Base-by-base conservation (phyloP, 2,329 filamentous ascomycete genomes). In the Curvularia sp. region DNA sequence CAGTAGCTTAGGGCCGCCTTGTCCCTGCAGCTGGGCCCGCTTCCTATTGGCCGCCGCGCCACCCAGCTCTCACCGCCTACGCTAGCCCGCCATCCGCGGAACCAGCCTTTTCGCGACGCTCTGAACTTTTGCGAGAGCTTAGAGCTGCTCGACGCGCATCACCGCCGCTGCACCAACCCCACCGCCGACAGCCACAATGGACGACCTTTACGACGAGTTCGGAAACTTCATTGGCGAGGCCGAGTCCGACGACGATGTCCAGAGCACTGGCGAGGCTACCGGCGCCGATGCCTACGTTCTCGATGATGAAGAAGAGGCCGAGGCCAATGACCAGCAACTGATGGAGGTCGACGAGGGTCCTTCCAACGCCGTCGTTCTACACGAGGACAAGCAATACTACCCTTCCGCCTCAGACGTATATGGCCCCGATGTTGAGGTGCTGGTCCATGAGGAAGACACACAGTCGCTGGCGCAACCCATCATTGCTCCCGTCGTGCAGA, bases 371-470 rank as follows among this genome's bases (percentile, higher is more conserved):
- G 93, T 99, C n/a, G 86, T 99, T 57, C 86, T 99, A 46, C 95
- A 99, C 80, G 95, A 99, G 83, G 95, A 99, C 81, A 99, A 99
- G 79, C 95, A 98, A 77, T 99, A 99, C 79, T 99, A 99, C 75
- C 95, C 95, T 30, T 97, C 93, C n/a, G 95, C 95, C 56, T 89
- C 94, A 74, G 95, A 99, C 78, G 89, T 97, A 42, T 99, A 98
- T 76, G 95, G 95, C 52, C 85, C 88, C 69, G 93, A 95, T 79
- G 95, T 99, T 70, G 95, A 99, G 80, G 95, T 94, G 1, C 81
- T 97, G 78, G 94, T 99, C 38, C 91, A 98, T 74, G 95, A 99
- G 78, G 95, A 98, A 80, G 95, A 99, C 82, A 91, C 93, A 59
- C 95, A 99, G 77, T 91, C 93, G 47, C 85, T 99, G 62, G 88